Conservation (phyloP, 148 eudicot species). For the Persicaria tinctoria region DNA sequence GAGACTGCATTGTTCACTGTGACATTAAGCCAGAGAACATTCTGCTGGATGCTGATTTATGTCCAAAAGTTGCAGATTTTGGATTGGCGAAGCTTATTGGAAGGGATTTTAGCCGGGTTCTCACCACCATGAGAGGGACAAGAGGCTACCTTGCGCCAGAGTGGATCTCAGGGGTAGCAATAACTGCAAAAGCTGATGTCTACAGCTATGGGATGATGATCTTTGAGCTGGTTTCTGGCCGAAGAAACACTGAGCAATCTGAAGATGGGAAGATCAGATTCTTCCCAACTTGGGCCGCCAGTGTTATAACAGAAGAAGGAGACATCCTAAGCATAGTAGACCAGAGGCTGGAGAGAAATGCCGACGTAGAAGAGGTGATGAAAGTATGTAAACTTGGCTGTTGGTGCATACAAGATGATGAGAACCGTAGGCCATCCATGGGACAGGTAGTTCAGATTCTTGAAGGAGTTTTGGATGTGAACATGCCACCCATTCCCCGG, state of each 20-base stretch:
- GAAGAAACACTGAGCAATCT: conserved; percentile 57
- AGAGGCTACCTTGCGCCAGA: conserved; percentile 89
- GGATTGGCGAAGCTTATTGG: conserved; percentile 70
- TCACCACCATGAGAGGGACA: conserved; percentile 69
- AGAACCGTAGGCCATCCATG: conserved; percentile 52
- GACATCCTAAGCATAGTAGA: conserved; percentile 42
- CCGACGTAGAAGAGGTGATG: conserved; percentile 32
- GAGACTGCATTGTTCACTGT: conserved; percentile 82
- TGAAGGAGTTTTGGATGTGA: conserved; percentile 61
- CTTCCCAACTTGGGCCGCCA: conserved; percentile 52
- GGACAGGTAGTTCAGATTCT: conserved; percentile 66
- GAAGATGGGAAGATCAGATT: conserved; percentile 31
- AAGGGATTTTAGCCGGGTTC: conserved; percentile 41
- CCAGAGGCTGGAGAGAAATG: conserved; percentile 30
- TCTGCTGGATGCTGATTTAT: conserved; percentile 56
- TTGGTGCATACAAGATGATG: conserved; percentile 78
- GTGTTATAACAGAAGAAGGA: conserved; percentile 27
- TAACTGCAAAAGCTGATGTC: conserved; percentile 84
- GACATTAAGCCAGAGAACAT: conserved; percentile 91
- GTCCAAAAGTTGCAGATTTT: conserved; percentile 78
- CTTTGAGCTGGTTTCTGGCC: conserved; percentile 67
- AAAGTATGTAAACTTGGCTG: conserved; percentile 52
- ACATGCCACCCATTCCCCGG: conserved; percentile 48
- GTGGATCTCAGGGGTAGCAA: conserved; percentile 72
- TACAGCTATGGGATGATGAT: conserved; percentile 84